Conservation (phyloP, 306 rosid species). For the Casuarina equisetifolia region DNA sequence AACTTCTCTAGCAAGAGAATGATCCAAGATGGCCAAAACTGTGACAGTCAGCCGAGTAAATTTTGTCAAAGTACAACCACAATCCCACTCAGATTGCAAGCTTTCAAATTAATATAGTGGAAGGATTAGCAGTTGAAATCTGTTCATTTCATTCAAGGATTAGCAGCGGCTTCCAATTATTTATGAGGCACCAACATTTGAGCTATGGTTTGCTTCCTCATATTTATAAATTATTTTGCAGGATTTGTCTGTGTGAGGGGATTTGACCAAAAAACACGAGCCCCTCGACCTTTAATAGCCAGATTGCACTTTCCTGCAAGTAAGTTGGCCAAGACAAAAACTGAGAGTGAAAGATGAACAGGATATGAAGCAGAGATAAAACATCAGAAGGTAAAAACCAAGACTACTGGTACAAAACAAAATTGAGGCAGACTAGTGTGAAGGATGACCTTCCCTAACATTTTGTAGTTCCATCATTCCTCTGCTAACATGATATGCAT, state of each 20-base stretch:
- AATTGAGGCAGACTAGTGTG: conserved; percentile 28
- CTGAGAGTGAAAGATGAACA: conserved; percentile 23
- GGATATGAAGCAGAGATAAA: conserved; percentile 24
- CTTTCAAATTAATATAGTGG: no score
- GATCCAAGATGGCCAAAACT: no score
- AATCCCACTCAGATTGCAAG: no score
- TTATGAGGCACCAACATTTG: background rate
- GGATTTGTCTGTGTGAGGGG: conserved; percentile 95
- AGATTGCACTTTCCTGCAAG: conserved; percentile 74
- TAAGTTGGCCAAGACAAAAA: conserved; percentile 45
- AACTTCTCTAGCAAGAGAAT: no score
- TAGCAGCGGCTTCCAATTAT: conserved; percentile 17
- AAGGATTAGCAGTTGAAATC: background rate
- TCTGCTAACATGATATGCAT: conserved; percentile 37
- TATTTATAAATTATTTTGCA: conserved; percentile 42
- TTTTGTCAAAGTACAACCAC: no score
- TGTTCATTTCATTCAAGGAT: conserved; percentile 1
- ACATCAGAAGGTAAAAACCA: conserved; percentile 24
- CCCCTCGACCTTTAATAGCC: conserved; percentile 69
- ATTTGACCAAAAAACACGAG: conserved; percentile 60
- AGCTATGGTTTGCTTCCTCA: conserved; percentile 17
- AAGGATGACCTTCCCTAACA: conserved; percentile 40
- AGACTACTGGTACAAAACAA: conserved; percentile 16
- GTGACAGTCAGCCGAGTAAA: no score
- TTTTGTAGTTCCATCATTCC: conserved; percentile 35